A percentile compares a stretch with the other conserved stretches of the same genome.
Conservation (phyloP, 805 yeast species). For the Phaffomyces thermotolerans region DNA sequence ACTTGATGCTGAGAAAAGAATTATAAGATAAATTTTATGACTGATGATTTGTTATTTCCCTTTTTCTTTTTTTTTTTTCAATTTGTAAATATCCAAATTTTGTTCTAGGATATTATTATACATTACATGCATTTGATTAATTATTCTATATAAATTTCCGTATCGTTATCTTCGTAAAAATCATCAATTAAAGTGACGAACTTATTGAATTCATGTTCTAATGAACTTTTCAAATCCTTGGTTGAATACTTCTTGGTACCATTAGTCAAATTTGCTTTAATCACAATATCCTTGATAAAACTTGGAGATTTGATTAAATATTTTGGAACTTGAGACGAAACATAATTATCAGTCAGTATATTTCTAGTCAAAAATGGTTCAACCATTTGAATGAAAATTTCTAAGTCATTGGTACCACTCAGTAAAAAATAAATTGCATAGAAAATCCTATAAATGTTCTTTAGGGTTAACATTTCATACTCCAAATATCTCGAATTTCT, state of each 20-base stretch:
- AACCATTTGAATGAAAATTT: constrained; percentile 7
- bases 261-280: constrained; percentile 12
- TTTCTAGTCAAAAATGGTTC: constrained; percentile 10
- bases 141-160: neutral
- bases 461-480: constrained; percentile 12
- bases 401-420: constrained; percentile 16
- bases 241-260: neutral
- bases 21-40: constrained; percentile 27
- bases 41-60: too few species aligned
- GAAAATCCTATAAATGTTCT: constrained; percentile 11
- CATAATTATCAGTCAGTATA: constrained; percentile 6
- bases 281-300: constrained; percentile 10
- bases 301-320: constrained; percentile 15
- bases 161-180: constrained; percentile 2
- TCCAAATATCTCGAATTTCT: constrained; percentile 13
- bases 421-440: constrained; percentile 4
- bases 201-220: constrained; percentile 1
- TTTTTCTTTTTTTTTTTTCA: too few species aligned
- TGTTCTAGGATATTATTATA: too few species aligned
- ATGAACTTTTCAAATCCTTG: neutral
- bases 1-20: constrained; percentile 66
- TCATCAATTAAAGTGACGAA: constrained; percentile 3
- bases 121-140: neutral
- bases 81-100: neutral
- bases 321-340: constrained; percentile 3